A percentile compares a stretch with the other conserved stretches of the same genome.
Evolutionary conservation across 2,329 filamentous ascomycete genomes (phyloP).

Genomic region (Cladophialophora carrionii): DNA sequence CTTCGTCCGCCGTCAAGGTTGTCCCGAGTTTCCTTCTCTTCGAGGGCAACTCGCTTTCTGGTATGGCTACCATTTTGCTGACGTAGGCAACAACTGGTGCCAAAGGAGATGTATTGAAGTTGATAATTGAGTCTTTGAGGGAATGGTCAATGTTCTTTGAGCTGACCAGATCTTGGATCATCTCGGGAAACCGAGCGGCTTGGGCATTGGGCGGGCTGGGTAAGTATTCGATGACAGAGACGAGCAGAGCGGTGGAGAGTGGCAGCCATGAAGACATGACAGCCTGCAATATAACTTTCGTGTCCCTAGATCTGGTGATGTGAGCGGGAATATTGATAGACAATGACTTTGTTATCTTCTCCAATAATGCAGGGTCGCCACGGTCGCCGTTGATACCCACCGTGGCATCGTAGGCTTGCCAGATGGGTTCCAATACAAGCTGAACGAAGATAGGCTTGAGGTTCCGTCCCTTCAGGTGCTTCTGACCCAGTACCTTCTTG

Average conservation of each 20-base stretch:
- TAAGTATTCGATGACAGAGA: conserved; percentile 90
- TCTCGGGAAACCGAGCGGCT: conserved; percentile 73
- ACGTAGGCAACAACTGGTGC: conserved; percentile 91
- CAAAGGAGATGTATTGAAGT: conserved; percentile 70
- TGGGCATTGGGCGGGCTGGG: conserved; percentile 83
- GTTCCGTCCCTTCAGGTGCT: conserved; percentile 88
- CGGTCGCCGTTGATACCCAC: conserved; percentile 74
- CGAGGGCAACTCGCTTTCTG: conserved; percentile 85
- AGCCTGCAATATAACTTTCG: conserved; percentile 78
- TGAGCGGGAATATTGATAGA: conserved; percentile 83
- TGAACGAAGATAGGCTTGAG: conserved; percentile 98
- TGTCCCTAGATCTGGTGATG: conserved; percentile 79
- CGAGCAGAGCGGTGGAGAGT: conserved; percentile 85
- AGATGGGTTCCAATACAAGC: conserved; percentile 90
- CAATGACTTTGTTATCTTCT: conserved; percentile 94
- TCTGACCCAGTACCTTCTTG: conserved; percentile 85
- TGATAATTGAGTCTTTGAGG: conserved; percentile 78
- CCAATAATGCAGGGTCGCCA: conserved; percentile 78
- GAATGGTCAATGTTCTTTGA: conserved; percentile 68
- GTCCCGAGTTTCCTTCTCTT: conserved; percentile 73
- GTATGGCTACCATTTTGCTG: conserved; percentile 97
- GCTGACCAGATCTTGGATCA: conserved; percentile 80
- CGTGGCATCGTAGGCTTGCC: conserved; percentile 93
- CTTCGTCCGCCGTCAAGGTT: conserved; percentile 82
- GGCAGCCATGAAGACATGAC: conserved; percentile 91